A percentile compares a stretch with the other conserved stretches of the same genome.
These are phyloP conservation scores for Dothideomycetes sp. DNA, from an alignment of 2,329 filamentous ascomycete species.

Conservation along the genomic window DNA sequence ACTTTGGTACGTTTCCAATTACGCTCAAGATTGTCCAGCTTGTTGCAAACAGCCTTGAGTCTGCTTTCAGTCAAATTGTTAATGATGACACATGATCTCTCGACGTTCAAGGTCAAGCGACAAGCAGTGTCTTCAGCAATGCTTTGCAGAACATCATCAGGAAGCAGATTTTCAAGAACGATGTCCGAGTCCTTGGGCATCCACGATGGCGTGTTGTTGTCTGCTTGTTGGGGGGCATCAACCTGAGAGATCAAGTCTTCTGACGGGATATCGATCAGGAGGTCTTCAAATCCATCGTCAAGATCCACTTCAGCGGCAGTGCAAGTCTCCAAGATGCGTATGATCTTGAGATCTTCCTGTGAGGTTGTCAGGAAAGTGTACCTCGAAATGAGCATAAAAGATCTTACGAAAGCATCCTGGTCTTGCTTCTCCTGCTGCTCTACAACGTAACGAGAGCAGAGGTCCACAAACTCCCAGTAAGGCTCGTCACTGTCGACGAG, in stretches of 20 bases:
- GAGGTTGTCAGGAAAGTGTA: neutral
- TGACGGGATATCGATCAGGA: too few relatives aligned
- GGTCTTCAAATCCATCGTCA: constrained; percentile 1
- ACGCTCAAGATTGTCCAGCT: constrained; percentile 12
- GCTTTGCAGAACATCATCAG: constrained; percentile 2
- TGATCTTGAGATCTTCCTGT: neutral
- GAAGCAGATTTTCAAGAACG: neutral
- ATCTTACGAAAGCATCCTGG: too few relatives aligned
- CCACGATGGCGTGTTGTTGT: constrained; percentile 8
- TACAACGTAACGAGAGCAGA: neutral
- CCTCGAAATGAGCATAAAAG: too few relatives aligned
- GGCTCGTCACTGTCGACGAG: neutral
- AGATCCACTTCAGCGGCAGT: too few relatives aligned
- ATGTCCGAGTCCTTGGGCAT: neutral
- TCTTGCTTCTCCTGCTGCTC: neutral
- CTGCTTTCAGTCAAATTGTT: neutral
- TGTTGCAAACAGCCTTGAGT: neutral
- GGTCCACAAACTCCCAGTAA: neutral
- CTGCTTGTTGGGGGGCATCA: too few relatives aligned
- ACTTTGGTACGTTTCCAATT: neutral
- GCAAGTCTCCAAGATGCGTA: neutral
- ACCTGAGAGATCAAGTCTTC: too few relatives aligned
- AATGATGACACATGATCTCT: constrained; percentile 3
- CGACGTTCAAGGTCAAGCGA: neutral
- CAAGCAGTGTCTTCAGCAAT: constrained; percentile 1